Percentiles rank a stretch among this genome's conserved stretches.
phyloP scores from a whole-genome alignment of 495 filamentous ascomycete species.

The Penicillium ochrochloron region DNA sequence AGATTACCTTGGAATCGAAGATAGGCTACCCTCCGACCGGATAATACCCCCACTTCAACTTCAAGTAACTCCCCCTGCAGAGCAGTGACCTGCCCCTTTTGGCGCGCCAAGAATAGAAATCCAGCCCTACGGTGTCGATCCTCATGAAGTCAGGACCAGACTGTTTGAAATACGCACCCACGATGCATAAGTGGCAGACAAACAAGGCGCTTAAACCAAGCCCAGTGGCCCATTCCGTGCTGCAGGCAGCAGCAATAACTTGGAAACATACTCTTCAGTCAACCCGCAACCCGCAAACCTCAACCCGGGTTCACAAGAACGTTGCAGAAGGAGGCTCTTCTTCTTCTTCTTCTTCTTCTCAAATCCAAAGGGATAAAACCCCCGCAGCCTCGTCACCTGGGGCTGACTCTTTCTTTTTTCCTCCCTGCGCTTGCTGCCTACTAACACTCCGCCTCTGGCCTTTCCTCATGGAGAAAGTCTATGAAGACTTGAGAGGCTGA shows the following conservation, averaged over 20 bases:
- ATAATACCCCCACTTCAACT: neutral
- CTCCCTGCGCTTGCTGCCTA: neutral
- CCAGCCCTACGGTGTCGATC: conserved; percentile 1
- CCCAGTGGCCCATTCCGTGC: neutral
- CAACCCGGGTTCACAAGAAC: neutral
- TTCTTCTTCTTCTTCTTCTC: neutral
- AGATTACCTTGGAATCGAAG: neutral
- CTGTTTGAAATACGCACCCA: neutral
- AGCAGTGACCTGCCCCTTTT: neutral
- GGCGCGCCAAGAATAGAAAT: neutral
- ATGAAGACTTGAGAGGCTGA: neutral
- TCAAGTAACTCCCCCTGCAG: neutral
- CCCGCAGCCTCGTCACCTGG: neutral
- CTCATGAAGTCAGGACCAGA: neutral
- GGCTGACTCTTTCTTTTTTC: neutral
- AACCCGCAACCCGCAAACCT: neutral
- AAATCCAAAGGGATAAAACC: neutral
- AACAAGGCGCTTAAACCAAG: neutral
- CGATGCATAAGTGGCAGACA: neutral
- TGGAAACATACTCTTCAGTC: neutral
- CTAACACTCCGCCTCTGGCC: neutral
- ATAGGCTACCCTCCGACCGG: neutral
- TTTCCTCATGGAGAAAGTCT: neutral
- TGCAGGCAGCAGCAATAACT: neutral
- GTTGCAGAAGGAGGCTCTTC: neutral